These are phyloP conservation scores for Nothophoma quercina DNA, from an alignment of 2,329 filamentous ascomycete genomes.

Conservation along the genomic window DNA sequence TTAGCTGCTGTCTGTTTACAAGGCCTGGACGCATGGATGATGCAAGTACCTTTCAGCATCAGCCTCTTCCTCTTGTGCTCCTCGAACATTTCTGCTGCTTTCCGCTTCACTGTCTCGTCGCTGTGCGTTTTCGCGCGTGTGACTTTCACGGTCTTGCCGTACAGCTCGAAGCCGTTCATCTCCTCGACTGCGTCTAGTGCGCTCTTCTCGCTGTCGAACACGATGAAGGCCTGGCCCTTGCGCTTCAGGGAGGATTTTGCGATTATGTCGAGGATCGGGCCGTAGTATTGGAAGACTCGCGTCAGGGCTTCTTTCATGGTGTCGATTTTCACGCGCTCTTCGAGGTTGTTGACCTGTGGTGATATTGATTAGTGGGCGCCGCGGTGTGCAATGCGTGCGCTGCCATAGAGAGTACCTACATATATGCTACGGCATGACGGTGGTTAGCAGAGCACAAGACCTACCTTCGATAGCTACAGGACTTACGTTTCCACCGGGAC, in stretches of 20 bases:
- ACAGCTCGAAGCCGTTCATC: constrained; percentile 89
- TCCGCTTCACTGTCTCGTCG: constrained; percentile 82
- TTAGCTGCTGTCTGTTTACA: constrained; percentile 21
- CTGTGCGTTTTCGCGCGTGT: constrained; percentile 83
- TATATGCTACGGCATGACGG: constrained; percentile 41
- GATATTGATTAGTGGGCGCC: constrained; percentile 15
- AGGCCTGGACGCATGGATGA: not conserved
- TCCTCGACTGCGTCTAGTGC: constrained; percentile 85
- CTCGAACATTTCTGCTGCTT: constrained; percentile 85
- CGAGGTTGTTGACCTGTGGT: constrained; percentile 75
- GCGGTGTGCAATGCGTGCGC: constrained; percentile 32
- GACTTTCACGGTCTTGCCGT: constrained; percentile 87
- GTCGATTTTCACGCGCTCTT: constrained; percentile 88
- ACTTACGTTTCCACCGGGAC: constrained; percentile 49
- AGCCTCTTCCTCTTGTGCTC: constrained; percentile 82
- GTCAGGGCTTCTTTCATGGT: constrained; percentile 75
- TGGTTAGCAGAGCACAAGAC: constrained; percentile 14
- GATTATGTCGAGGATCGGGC: constrained; percentile 81
- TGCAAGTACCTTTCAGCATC: constrained; percentile 80
- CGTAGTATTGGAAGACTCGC: constrained; percentile 88
- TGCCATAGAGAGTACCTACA: constrained; percentile 30
- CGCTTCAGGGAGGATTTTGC: constrained; percentile 90
- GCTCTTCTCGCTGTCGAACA: constrained; percentile 83
- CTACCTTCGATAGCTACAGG: constrained; percentile 11
- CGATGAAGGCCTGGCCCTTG: constrained; percentile 94